Base-by-base conservation (phyloP, 2,329 filamentous ascomycete species). In the Fusarium acutatum region DNA sequence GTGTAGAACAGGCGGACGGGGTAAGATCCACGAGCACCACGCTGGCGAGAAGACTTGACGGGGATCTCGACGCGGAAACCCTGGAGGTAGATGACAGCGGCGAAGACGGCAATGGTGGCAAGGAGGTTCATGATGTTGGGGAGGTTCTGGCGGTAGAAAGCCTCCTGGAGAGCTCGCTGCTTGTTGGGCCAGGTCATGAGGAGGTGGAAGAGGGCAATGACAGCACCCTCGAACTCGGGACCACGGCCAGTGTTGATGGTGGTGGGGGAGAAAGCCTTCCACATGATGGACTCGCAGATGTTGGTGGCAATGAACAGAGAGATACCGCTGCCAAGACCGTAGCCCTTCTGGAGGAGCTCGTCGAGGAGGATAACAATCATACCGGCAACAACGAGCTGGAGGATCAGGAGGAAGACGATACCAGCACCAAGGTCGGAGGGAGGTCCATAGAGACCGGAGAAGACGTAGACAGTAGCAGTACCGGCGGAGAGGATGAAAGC, bases 241-340 rank as follows among this genome's bases (percentile, higher is more conserved):
- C 96, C 96, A 90, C 96, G 95, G 78, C 96, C 96, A 76, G 97
- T 99, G 90, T 99, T 99, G 88, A 98, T 97, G 82, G 96, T 98
- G 69, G 95, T 98, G 64, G 97, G 97, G 60, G 96, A 98, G 89
- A 99, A 98, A 59, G 97, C 96, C 90, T 98, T 98, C 96, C 96
- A 99, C 87, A 99, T 93, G 84, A 99, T 99, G 65, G 96, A 98
- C 89, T 99, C 96, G 94, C 96, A 99, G 82, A 99, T 98, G 90
- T 98, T 98, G 88, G 96, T 99, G 77, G 96, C 96, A 83, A 99
- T 99, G 90, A 99, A 99, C 75, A 99, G 93, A 53, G 96, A 98
- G 84, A 99, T 99, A 86, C 96, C 96, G 82, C 94, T 97, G 85
- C 96, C 96, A 75, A 99, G 93, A 85, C 96, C 96, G 81, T 99